phyloP scores from a whole-genome alignment of 1,139 yeast species.

The Diutina neorugosa region DNA sequence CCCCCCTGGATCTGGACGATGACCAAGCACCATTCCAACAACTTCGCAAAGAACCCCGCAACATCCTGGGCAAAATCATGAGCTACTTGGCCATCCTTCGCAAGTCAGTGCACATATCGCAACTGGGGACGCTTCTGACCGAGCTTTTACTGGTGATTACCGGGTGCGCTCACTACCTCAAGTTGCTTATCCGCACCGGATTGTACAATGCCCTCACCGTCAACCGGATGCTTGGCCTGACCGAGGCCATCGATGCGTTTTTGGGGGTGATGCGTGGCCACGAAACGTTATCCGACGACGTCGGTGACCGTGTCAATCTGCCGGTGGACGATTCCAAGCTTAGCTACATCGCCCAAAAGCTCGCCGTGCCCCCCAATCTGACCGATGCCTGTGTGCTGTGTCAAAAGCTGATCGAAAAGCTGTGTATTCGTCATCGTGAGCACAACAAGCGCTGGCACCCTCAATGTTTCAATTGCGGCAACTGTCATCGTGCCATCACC shows the following conservation, averaged over 20 bases:
- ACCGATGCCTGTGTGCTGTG: conserved; percentile 73
- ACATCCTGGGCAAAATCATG: conserved; percentile 70
- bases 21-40: conserved; percentile 16
- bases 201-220: conserved; percentile 60
- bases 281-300: conserved; percentile 15
- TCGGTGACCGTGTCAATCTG: not conserved
- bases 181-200: conserved; percentile 73
- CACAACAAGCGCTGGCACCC: conserved; percentile 71
- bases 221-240: conserved; percentile 46
- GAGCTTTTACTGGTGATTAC: conserved; percentile 71
- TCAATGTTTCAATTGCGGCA: conserved; percentile 55
- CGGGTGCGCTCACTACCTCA: conserved; percentile 86
- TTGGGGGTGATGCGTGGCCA: conserved; percentile 40
- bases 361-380: conserved; percentile 44
- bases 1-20: conserved; percentile 9
- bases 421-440: conserved; percentile 41
- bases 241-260: conserved; percentile 53
- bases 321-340: conserved; percentile 5
- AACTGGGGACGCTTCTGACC: conserved; percentile 48
- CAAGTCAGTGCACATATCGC: conserved; percentile 34
- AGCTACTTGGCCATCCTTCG: conserved; percentile 62
- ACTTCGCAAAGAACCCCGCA: conserved; percentile 71
- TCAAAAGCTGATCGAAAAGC: conserved; percentile 68
- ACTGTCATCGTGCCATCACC: conserved; percentile 25
- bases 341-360: conserved; percentile 8